phyloP scores from a whole-genome alignment of 495 filamentous ascomycete genomes.

The Aspergillus incahuasiensis region DNA sequence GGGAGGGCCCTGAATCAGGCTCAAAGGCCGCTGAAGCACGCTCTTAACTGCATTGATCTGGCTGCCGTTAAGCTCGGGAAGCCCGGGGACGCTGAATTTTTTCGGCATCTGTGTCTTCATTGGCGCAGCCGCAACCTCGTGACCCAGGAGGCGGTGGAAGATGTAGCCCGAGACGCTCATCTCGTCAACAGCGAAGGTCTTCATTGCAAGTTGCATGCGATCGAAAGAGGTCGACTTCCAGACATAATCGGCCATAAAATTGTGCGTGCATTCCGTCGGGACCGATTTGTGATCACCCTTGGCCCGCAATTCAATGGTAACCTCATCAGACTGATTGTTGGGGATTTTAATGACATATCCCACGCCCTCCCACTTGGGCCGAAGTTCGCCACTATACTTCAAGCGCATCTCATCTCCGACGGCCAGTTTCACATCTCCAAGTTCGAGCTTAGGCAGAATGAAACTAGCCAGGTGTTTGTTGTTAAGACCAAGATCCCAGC shows the following conservation, averaged over 20 bases:
- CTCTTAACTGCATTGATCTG: constrained; percentile 97
- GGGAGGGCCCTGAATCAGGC: constrained; percentile 93
- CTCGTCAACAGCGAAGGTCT: constrained; percentile 97
- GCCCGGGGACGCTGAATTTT: constrained; percentile 92
- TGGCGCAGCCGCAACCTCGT: constrained; percentile 91
- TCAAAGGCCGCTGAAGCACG: constrained; percentile 87
- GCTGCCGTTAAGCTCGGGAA: constrained; percentile 92
- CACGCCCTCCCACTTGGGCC: constrained; percentile 93
- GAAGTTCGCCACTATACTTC: constrained; percentile 92
- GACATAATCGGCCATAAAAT: constrained; percentile 97
- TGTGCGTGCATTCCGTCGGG: constrained; percentile 95
- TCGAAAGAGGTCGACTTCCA: constrained; percentile 99
- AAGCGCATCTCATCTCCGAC: constrained; percentile 98
- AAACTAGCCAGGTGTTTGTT: constrained; percentile 98
- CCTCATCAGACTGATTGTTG: constrained; percentile 98
- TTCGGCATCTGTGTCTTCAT: constrained; percentile 97
- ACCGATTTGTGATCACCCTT: constrained; percentile 91
- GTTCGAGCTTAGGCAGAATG: constrained; percentile 91
- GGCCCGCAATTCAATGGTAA: constrained; percentile 88
- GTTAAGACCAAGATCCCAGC: constrained; percentile 95
- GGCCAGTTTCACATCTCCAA: constrained; percentile 95
- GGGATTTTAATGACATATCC: constrained; percentile 99
- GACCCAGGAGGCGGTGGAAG: constrained; percentile 93
- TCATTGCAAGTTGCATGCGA: constrained; percentile 99
- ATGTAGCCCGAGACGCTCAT: constrained; percentile 99